A percentile compares a stretch with the other conserved stretches of the same genome.
phyloP scores from a whole-genome alignment of 2,329 filamentous ascomycete genomes.

The Pseudocercospora musae region DNA sequence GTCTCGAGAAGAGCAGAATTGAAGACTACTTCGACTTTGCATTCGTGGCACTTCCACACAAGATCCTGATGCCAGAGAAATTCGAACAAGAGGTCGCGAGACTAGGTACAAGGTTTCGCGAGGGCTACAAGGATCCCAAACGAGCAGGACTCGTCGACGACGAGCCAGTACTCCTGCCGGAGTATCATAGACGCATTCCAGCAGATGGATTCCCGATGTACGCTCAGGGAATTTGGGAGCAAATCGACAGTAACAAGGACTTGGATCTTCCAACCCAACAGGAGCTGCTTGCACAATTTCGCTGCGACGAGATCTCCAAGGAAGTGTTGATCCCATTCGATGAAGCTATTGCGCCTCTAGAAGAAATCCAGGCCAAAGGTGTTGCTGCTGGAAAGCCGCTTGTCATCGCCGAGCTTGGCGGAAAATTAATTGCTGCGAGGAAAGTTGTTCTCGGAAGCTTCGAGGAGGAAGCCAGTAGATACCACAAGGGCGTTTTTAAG shows the following conservation, averaged over 20 bases:
- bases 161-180: conserved; percentile 80
- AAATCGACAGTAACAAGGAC: conserved; percentile 98
- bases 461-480: conserved; percentile 83
- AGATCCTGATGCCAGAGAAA: conserved; percentile 90
- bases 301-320: conserved; percentile 92
- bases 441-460: conserved; percentile 76
- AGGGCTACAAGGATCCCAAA: conserved; percentile 71
- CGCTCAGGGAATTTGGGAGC: conserved; percentile 92
- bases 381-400: conserved; percentile 67
- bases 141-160: conserved; percentile 63
- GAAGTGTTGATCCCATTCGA: conserved; percentile 87
- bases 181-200: conserved; percentile 93
- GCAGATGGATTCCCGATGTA: conserved; percentile 96
- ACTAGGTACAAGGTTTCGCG: conserved; percentile 75
- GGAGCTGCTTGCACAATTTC: conserved; percentile 92
- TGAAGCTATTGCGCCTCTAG: conserved; percentile 72
- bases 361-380: conserved; percentile 77
- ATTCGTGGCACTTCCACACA: conserved; percentile 92
- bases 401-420: conserved; percentile 72
- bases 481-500: conserved; percentile 92
- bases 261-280: conserved; percentile 95
- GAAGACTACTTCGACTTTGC: conserved; percentile 99
- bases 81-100: conserved; percentile 78
- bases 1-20: conserved; percentile 82
- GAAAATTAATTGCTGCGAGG: conserved; percentile 68